Conservation (phyloP, 2,329 filamentous ascomycete genomes). For the Phaeosphaeriaceae sp. region DNA sequence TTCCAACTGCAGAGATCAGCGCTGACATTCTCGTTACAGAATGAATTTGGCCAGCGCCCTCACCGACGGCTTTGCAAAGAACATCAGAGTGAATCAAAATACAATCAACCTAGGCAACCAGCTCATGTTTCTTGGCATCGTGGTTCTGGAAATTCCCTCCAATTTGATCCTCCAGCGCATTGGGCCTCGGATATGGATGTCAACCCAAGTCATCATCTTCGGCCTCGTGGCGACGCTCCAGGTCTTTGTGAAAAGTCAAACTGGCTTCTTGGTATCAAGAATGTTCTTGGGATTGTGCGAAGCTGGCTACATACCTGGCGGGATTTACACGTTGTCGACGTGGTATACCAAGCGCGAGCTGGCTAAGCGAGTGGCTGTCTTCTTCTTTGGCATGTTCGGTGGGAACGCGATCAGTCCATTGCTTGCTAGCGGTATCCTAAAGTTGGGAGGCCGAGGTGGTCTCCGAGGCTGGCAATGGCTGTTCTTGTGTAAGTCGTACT, state of each 20-base stretch:
- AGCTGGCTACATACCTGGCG: conserved; percentile 61
- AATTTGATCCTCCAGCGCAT: conserved; percentile 55
- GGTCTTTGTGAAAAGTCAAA: conserved; percentile 37
- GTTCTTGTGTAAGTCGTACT: conserved; percentile 53
- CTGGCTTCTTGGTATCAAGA: conserved; percentile 55
- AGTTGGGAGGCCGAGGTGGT: conserved; percentile 51
- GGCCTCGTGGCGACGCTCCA: conserved; percentile 57
- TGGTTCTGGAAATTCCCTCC: conserved; percentile 60
- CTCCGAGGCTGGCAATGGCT: conserved; percentile 61
- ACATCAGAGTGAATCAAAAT: conserved; percentile 54
- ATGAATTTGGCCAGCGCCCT: conserved; percentile 62
- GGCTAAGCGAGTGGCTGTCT: conserved; percentile 56
- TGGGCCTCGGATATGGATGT: conserved; percentile 55
- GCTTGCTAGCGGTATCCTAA: conserved; percentile 58
- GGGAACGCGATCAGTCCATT: conserved; percentile 59
- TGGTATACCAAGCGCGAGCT: conserved; percentile 59
- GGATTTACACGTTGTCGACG: conserved; percentile 59
- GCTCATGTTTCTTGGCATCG: conserved; percentile 60
- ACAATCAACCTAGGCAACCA: conserved; percentile 63
- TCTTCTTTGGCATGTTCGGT: conserved; percentile 63
- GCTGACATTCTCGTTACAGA: conserved; percentile 18
- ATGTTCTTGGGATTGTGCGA: conserved; percentile 58
- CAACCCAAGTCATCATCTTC: conserved; percentile 58
- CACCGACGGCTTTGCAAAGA: conserved; percentile 56
- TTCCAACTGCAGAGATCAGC: not conserved